Conservation (phyloP, 1,139 yeast species). For the Lodderomyces elongisporus region DNA sequence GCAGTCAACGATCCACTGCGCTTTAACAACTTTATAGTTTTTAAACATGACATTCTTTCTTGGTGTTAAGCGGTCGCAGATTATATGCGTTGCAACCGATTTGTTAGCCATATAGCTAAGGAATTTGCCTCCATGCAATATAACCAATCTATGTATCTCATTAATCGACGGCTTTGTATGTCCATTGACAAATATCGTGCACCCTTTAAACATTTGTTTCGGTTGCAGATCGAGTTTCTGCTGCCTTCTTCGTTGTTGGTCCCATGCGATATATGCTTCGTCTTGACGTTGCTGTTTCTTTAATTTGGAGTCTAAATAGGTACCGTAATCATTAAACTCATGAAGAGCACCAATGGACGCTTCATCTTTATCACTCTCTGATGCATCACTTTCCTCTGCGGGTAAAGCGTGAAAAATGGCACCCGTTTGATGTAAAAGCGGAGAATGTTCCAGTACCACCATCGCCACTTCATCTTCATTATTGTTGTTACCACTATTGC, state of each 20-base stretch:
- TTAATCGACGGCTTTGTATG: slow-evolving; percentile 73
- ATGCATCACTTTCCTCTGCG: slow-evolving; percentile 4
- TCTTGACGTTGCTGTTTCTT: slow-evolving; percentile 68
- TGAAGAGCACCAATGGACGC: slow-evolving; percentile 34
- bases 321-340: slow-evolving; percentile 64
- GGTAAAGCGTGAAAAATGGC: neutral
- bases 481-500: slow-evolving; percentile 1
- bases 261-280: slow-evolving; percentile 47
- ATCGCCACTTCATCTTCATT: neutral
- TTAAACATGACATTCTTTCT: slow-evolving; percentile 62
- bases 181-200: slow-evolving; percentile 77
- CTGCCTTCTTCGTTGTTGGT: slow-evolving; percentile 31
- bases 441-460: no score
- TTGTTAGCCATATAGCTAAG: slow-evolving; percentile 65
- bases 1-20: slow-evolving; percentile 76
- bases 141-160: slow-evolving; percentile 66
- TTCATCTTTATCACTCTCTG: slow-evolving; percentile 7
- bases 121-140: slow-evolving; percentile 76
- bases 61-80: slow-evolving; percentile 76
- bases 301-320: slow-evolving; percentile 65
- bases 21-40: slow-evolving; percentile 70
- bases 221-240: slow-evolving; percentile 16
- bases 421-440: neutral
- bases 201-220: slow-evolving; percentile 51
- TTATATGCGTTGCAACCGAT: slow-evolving; percentile 73